Conservation (phyloP, 1,284 basidiomycete genomes). For the Cryptococcus sp. region DNA sequence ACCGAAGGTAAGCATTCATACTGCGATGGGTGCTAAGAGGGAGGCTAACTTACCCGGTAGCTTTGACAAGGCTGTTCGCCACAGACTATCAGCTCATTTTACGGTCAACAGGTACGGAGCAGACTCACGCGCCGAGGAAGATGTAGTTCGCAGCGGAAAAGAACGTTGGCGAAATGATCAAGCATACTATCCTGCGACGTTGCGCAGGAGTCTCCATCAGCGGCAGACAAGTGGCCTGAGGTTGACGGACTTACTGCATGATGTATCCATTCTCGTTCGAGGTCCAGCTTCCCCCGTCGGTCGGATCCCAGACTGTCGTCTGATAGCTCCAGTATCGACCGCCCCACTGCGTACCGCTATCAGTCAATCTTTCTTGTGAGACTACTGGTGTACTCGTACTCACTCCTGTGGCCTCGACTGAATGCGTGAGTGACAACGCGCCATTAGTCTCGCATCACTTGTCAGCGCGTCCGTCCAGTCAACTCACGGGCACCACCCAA, state of each 20-base stretch:
- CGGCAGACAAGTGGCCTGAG: background rate
- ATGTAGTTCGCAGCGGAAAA: constrained; percentile 43
- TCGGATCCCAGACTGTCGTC: constrained; percentile 17
- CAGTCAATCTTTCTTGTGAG: background rate
- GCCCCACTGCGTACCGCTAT: constrained; percentile 20
- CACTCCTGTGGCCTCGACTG: constrained; percentile 32
- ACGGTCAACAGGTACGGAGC: background rate
- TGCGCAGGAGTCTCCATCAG: background rate
- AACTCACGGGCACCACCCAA: constrained; percentile 34
- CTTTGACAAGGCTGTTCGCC: background rate
- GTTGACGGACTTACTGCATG: constrained; percentile 27
- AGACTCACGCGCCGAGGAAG: constrained; percentile 34
- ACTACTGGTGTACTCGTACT: constrained; percentile 2
- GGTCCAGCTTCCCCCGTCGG: constrained; percentile 24
- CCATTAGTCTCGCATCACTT: too few relatives aligned
- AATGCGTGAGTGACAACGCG: background rate
- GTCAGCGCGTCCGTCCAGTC: too few relatives aligned
- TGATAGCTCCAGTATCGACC: constrained; percentile 22
- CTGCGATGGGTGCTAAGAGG: background rate
- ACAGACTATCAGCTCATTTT: background rate
- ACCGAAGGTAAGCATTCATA: background rate
- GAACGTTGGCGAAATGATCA: constrained; percentile 42
- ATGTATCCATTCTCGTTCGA: constrained; percentile 21
- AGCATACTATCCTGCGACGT: constrained; percentile 24
- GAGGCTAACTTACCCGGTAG: background rate